Percentiles rank a stretch among this genome's conserved stretches.
Conservation (phyloP, 2,329 filamentous ascomycete genomes). For the Fusarium bactridioides region DNA sequence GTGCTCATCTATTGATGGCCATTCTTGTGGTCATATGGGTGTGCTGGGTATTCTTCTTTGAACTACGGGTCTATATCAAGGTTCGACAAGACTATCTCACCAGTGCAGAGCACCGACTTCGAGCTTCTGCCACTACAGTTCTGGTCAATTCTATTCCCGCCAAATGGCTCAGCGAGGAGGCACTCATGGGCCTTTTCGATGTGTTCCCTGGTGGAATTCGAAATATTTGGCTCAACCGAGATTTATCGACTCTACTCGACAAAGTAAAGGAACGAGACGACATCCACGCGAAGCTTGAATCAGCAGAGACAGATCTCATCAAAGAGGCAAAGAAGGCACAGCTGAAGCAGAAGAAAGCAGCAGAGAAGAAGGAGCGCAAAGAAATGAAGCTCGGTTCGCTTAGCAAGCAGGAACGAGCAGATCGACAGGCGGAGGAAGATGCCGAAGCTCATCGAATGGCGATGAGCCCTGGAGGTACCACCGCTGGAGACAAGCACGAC, state of each 20-base stretch:
- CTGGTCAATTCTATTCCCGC: slow-evolving; percentile 88
- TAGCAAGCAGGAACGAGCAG: slow-evolving; percentile 56
- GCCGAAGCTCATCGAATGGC: slow-evolving; percentile 59
- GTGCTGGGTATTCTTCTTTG: slow-evolving; percentile 85
- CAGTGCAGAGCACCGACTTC: slow-evolving; percentile 90
- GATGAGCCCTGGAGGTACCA: too few relatives aligned
- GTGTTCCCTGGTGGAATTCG: slow-evolving; percentile 94
- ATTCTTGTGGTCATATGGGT: slow-evolving; percentile 82
- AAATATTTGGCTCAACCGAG: slow-evolving; percentile 96
- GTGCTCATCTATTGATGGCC: slow-evolving; percentile 84
- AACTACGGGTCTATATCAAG: slow-evolving; percentile 87
- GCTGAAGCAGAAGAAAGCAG: slow-evolving; percentile 69
- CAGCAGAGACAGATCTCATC: slow-evolving; percentile 85
- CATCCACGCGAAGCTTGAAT: slow-evolving; percentile 76
- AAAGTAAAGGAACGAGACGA: slow-evolving; percentile 66
- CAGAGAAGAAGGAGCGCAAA: slow-evolving; percentile 71
- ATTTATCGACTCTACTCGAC: slow-evolving; percentile 81
- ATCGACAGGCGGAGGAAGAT: slow-evolving; percentile 54
- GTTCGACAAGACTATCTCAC: slow-evolving; percentile 94
- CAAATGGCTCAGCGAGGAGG: slow-evolving; percentile 88
- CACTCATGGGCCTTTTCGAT: slow-evolving; percentile 85
- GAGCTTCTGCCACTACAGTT: slow-evolving; percentile 94
- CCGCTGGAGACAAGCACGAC: slow-evolving; percentile 60
- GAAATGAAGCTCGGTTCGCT: slow-evolving; percentile 52
- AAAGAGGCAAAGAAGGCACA: slow-evolving; percentile 81